Conservation (phyloP, 2,329 filamentous ascomycete species). For the Byssothecium circinans region DNA sequence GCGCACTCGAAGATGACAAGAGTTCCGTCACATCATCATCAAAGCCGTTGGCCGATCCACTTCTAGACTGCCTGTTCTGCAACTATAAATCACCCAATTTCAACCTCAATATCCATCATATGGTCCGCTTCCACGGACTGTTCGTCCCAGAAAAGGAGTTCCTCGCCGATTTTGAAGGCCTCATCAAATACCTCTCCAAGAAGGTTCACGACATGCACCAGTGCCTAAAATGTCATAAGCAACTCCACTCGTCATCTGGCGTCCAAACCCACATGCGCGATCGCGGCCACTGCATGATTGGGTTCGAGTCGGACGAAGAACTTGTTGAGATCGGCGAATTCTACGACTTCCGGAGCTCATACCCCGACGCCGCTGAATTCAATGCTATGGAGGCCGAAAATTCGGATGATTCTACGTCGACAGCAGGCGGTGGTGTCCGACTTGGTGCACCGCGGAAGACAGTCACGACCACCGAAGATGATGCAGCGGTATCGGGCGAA, state of each 20-base stretch:
- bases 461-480: constrained; percentile 42
- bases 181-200: constrained; percentile 75
- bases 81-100: constrained; percentile 78
- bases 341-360: constrained; percentile 95
- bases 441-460: constrained; percentile 63
- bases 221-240: constrained; percentile 85
- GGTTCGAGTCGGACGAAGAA: constrained; percentile 83
- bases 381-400: constrained; percentile 53
- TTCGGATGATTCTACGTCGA: constrained; percentile 51
- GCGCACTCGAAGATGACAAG: constrained; percentile 49
- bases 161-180: constrained; percentile 77
- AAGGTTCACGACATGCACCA: constrained; percentile 80
- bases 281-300: constrained; percentile 95
- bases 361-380: constrained; percentile 74
- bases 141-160: constrained; percentile 91
- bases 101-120: constrained; percentile 79
- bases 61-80: constrained; percentile 80
- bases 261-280: constrained; percentile 97
- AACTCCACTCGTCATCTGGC: constrained; percentile 75
- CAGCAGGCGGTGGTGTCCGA: constrained; percentile 64
- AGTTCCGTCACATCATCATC: constrained; percentile 29
- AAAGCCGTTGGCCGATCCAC: constrained; percentile 41
- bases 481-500: constrained; percentile 52
- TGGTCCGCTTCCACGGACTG: constrained; percentile 92
- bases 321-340: constrained; percentile 94